A percentile compares a stretch with the other conserved stretches of the same genome.
Evolutionary conservation across 495 filamentous ascomycete genomes (phyloP).

Genomic region (Penicillium bovifimosum): DNA sequence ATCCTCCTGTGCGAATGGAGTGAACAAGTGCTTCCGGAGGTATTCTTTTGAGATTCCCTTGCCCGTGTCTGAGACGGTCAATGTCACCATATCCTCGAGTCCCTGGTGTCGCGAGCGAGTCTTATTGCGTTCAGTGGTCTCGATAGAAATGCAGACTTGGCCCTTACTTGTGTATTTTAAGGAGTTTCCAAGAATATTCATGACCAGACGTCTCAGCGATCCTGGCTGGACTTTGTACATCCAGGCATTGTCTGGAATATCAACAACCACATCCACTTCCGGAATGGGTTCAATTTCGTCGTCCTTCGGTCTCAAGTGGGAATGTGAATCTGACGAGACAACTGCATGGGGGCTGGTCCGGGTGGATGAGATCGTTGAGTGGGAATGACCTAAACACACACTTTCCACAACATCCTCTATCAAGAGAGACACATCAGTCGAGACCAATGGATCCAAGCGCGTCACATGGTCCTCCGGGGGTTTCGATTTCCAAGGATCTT

Average conservation of each 20-base stretch:
- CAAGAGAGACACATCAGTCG: slow-evolving; percentile 9
- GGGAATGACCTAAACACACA: slow-evolving; percentile 10
- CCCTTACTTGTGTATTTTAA: slow-evolving; percentile 63
- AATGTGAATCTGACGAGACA: background rate
- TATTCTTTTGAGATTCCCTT: slow-evolving; percentile 44
- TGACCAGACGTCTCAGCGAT: slow-evolving; percentile 58
- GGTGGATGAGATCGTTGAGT: background rate
- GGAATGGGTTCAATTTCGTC: slow-evolving; percentile 33
- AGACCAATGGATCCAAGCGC: slow-evolving; percentile 3
- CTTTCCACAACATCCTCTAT: slow-evolving; percentile 16
- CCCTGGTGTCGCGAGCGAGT: slow-evolving; percentile 11
- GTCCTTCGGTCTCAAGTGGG: background rate
- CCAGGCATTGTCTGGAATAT: slow-evolving; percentile 43
- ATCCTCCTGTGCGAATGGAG: slow-evolving; percentile 43
- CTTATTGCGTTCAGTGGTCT: slow-evolving; percentile 32
- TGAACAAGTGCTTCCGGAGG: slow-evolving; percentile 36
- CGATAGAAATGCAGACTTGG: slow-evolving; percentile 51
- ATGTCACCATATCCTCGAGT: slow-evolving; percentile 29
- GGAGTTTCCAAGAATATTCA: slow-evolving; percentile 71
- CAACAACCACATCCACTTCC: slow-evolving; percentile 48
- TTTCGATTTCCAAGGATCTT: slow-evolving; percentile 1
- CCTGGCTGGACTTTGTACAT: slow-evolving; percentile 55
- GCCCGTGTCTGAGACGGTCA: slow-evolving; percentile 41
- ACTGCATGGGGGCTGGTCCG: background rate
- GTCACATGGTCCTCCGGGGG: background rate